Conservation (phyloP, 2,329 filamentous ascomycete genomes). For the Neonectria faginata region DNA sequence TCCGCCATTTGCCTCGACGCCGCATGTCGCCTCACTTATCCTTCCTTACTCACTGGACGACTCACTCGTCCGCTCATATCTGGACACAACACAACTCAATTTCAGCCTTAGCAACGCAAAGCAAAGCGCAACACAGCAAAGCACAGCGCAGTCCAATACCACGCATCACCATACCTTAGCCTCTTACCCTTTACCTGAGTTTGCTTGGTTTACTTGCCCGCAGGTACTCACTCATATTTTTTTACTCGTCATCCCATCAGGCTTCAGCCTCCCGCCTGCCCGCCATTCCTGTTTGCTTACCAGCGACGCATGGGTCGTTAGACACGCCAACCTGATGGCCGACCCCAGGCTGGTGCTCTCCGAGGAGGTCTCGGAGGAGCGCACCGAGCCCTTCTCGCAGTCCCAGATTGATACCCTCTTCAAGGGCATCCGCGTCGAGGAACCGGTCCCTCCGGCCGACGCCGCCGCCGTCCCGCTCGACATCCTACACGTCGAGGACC, state of each 20-base stretch:
- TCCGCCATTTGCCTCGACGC: constrained; percentile 28
- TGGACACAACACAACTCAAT: constrained; percentile 30
- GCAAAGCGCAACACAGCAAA: constrained; percentile 5
- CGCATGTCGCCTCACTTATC: constrained; percentile 40
- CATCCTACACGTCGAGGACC: constrained; percentile 62
- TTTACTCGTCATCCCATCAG: constrained; percentile 28
- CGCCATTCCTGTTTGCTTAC: constrained; percentile 43
- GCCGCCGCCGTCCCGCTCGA: constrained; percentile 65
- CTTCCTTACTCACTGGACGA: constrained; percentile 34
- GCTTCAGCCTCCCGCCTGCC: constrained; percentile 28
- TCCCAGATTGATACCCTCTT: constrained; percentile 66
- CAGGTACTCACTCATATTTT: constrained; percentile 42
- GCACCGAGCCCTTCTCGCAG: constrained; percentile 69
- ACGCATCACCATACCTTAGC: constrained; percentile 12
- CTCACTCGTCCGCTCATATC: constrained; percentile 13
- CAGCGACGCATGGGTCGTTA: constrained; percentile 46
- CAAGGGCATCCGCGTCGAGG: constrained; percentile 59
- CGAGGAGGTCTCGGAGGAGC: constrained; percentile 60
- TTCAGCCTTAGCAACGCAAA: constrained; percentile 38
- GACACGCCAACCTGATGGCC: constrained; percentile 55
- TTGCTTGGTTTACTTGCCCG: constrained; percentile 39
- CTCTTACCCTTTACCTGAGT: constrained; percentile 28
- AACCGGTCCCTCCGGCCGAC: constrained; percentile 52
- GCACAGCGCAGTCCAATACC: constrained; percentile 32
- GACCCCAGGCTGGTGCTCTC: constrained; percentile 56